Evolutionary conservation across 345 rosid genomes (phyloP).

Genomic region (Hibiscus tridactylites): DNA sequence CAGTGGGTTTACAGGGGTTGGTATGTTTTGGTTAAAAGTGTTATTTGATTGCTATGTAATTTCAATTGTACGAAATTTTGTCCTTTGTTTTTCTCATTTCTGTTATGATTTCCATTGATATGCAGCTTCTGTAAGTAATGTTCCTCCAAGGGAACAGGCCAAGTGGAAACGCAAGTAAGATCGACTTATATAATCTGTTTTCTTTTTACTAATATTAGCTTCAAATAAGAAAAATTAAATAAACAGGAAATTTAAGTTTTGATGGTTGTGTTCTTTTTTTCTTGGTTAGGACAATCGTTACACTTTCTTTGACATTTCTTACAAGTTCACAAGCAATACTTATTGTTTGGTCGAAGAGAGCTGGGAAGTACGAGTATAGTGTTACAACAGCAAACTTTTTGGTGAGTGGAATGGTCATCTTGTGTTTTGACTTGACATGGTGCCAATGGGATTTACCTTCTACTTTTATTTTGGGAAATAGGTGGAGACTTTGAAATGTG

Average conservation of each 20-base stretch:
- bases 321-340: slow-evolving; percentile 97
- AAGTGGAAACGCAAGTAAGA: slow-evolving; percentile 83
- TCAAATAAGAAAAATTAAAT: background rate
- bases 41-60: background rate
- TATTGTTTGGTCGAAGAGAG: slow-evolving; percentile 98
- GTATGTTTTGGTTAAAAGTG: slow-evolving; percentile 8
- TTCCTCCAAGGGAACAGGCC: slow-evolving; percentile 33
- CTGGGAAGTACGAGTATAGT: slow-evolving; percentile 93
- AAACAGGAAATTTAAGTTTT: background rate
- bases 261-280: background rate
- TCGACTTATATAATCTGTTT: background rate
- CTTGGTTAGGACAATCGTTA: slow-evolving; percentile 54
- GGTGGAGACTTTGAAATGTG: slow-evolving; percentile 96
- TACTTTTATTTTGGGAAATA: slow-evolving; percentile 18
- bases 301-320: slow-evolving; percentile 73
- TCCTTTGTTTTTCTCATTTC: background rate
- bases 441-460: background rate
- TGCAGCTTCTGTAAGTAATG: slow-evolving; percentile 33
- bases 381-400: slow-evolving; percentile 91
- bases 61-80: background rate
- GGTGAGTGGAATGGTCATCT: slow-evolving; percentile 34
- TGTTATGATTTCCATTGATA: slow-evolving; percentile 13
- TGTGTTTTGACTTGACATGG: background rate
- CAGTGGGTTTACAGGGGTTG: slow-evolving; percentile 21
- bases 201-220: background rate